Conservation (phyloP, 495 filamentous ascomycete genomes). For the Neurospora sublineolata region DNA sequence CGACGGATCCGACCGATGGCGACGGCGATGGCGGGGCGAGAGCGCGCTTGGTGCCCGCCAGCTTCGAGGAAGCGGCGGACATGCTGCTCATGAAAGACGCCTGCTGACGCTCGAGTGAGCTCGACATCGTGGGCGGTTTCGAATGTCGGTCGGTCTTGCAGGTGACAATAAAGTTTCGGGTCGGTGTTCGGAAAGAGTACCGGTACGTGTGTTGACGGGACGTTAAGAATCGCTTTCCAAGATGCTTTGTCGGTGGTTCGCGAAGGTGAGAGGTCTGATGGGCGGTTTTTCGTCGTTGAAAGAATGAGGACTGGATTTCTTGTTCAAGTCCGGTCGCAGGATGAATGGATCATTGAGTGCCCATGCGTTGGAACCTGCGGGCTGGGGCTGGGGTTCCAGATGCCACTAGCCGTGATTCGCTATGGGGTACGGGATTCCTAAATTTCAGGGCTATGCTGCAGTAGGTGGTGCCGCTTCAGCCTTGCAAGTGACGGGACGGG, state of each 20-base stretch:
- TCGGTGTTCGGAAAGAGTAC: background rate
- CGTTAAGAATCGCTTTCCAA: background rate
- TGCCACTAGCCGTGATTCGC: background rate
- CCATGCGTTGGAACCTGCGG: background rate
- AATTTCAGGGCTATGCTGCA: background rate
- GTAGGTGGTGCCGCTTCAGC: background rate
- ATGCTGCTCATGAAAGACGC: slow-evolving; percentile 37
- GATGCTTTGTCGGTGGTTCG: background rate
- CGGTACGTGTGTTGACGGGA: background rate
- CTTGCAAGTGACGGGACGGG: background rate
- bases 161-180: background rate
- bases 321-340: background rate
- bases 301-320: background rate
- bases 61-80: slow-evolving; percentile 35
- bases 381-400: background rate
- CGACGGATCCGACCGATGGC: slow-evolving; percentile 33
- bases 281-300: background rate
- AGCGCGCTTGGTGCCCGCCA: slow-evolving; percentile 34
- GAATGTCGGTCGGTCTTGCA: background rate
- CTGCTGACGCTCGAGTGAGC: slow-evolving; percentile 37
- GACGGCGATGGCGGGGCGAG: slow-evolving; percentile 27
- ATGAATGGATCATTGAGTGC: background rate
- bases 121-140: slow-evolving; percentile 31
- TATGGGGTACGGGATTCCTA: background rate
- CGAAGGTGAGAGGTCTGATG: background rate